phyloP scores from a whole-genome alignment of 192 early-diverging fungal species.

The Pecoramyces ruminantium region DNA sequence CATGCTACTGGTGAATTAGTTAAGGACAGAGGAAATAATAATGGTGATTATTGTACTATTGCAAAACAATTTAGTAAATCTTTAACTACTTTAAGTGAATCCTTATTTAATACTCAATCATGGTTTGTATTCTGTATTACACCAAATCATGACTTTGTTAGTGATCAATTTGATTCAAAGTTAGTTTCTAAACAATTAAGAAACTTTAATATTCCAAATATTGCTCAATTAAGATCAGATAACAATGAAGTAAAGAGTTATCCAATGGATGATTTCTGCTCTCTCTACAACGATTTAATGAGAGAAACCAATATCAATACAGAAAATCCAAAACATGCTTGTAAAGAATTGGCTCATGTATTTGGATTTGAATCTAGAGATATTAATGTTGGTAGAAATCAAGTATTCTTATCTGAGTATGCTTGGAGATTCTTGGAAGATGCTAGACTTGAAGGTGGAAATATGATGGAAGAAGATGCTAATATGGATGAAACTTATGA shows the following conservation, averaged over 20 bases:
- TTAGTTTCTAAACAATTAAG: not conserved
- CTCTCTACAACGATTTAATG: not conserved
- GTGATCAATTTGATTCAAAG: not conserved
- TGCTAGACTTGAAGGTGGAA: not conserved
- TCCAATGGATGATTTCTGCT: not conserved
- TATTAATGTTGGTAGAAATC: not conserved
- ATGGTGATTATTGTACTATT: conserved; percentile 50
- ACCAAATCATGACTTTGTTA: not conserved
- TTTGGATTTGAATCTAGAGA: not conserved
- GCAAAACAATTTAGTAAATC: conserved; percentile 19
- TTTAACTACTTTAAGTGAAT: conserved; percentile 24
- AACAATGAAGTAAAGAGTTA: not conserved
- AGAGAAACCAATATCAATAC: not conserved
- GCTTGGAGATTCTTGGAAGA: not conserved
- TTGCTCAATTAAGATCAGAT: not conserved
- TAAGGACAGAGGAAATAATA: conserved; percentile 22
- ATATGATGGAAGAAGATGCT: not conserved
- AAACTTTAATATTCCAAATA: not conserved
- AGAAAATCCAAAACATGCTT: not conserved
- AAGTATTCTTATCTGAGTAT: not conserved
- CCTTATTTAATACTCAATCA: conserved; percentile 32
- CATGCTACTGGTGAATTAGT: not conserved
- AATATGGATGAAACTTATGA: not conserved
- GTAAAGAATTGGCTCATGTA: not conserved
- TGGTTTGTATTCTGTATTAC: conserved; percentile 63